phyloP scores from a whole-genome alignment of 208 protist species.

The Leishmania arabica region DNA sequence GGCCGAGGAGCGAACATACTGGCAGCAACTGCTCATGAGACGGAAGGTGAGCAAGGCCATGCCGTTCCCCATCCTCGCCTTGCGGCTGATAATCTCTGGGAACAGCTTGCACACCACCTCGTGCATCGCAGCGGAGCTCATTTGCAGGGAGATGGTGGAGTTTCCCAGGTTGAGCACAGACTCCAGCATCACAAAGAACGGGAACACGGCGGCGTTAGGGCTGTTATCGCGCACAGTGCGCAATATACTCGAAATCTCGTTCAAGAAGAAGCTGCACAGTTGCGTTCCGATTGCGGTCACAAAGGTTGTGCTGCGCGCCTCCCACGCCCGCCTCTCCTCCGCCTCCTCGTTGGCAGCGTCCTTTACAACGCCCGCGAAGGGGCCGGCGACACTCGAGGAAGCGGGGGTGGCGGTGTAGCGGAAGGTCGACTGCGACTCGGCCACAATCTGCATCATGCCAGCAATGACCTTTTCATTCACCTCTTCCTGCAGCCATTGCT shows the following conservation, averaged over 20 bases:
- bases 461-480: conserved; percentile 51
- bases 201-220: conserved; percentile 54
- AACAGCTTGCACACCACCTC: conserved; percentile 75
- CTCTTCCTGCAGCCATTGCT: conserved; percentile 56
- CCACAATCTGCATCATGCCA: conserved; percentile 71
- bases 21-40: conserved; percentile 87
- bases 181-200: conserved; percentile 88
- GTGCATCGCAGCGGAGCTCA: conserved; percentile 69
- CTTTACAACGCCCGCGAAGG: not conserved
- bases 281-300: conserved; percentile 70
- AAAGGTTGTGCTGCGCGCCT: conserved; percentile 78
- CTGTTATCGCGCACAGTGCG: conserved; percentile 64
- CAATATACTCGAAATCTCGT: conserved; percentile 55
- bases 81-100: conserved; percentile 80
- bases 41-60: conserved; percentile 82
- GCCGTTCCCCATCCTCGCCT: conserved; percentile 72
- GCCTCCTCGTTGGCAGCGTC: conserved; percentile 2
- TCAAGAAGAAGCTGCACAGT: conserved; percentile 64
- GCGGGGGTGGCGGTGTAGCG: conserved; percentile 47
- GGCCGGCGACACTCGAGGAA: no score
- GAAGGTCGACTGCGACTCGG: conserved; percentile 73
- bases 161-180: conserved; percentile 71
- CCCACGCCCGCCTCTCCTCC: conserved; percentile 55
- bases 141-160: conserved; percentile 83
- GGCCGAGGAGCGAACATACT: conserved; percentile 71